A percentile compares a stretch with the other conserved stretches of the same genome.
Conservation (phyloP, 352 stramenopile species). For the Phytophthora lateralis region DNA sequence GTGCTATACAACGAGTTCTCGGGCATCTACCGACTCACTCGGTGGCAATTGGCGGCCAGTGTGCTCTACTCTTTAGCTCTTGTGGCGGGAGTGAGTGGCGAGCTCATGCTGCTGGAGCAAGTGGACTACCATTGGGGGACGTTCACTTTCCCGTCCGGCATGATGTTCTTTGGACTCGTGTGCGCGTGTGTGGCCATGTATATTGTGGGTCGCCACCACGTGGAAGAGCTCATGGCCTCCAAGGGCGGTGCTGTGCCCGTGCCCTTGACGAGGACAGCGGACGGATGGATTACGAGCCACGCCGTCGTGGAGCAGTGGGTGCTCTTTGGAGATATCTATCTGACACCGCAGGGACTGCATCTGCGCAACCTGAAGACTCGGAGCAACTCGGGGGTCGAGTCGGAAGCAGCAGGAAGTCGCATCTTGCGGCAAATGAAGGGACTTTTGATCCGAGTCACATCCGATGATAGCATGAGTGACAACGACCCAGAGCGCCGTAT, state of each 20-base stretch:
- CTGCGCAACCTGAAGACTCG: conserved; percentile 56
- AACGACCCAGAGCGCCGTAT: conserved; percentile 74
- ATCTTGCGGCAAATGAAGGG: conserved; percentile 53
- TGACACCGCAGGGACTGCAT: conserved; percentile 68
- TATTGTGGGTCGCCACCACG: conserved; percentile 79
- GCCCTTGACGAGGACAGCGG: conserved; percentile 70
- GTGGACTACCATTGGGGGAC: conserved; percentile 77
- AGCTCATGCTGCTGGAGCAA: conserved; percentile 81
- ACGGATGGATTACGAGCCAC: conserved; percentile 85
- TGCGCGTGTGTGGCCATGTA: conserved; percentile 79
- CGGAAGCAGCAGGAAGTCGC: conserved; percentile 43
- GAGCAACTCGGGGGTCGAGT: conserved; percentile 59
- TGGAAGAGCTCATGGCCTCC: conserved; percentile 82
- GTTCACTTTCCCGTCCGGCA: conserved; percentile 72
- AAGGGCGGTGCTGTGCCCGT: conserved; percentile 80
- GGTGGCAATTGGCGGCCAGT: conserved; percentile 74
- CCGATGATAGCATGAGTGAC: conserved; percentile 54
- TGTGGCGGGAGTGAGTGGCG: conserved; percentile 56
- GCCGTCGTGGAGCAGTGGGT: conserved; percentile 84
- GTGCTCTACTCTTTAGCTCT: conserved; percentile 76
- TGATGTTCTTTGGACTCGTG: conserved; percentile 81
- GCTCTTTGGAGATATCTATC: conserved; percentile 77
- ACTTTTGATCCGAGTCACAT: conserved; percentile 41
- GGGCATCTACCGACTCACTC: conserved; percentile 76
- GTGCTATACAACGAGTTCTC: conserved; percentile 85